Evolutionary conservation across 345 rosid genomes (phyloP), one percentile per base, ranked within the genome.

Genomic region (Camelina neglecta): DNA sequence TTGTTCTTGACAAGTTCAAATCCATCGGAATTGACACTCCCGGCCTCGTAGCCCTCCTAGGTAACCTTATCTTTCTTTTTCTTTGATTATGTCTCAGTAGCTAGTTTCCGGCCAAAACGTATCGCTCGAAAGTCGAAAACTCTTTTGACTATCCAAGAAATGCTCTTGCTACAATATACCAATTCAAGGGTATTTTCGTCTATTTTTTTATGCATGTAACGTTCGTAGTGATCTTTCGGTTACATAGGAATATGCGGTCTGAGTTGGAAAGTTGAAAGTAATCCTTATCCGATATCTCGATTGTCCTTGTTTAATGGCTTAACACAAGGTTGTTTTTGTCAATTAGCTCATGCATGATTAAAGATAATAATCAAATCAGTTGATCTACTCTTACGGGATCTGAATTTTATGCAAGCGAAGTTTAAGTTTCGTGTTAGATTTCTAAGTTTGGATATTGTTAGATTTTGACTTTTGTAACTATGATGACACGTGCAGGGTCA

Each of bases 11-110:
- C 3, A 90, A 89, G 77, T 94, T 94, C 73, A 84, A 78, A 1
- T 72, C 88, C 68, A 91, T 93, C 56, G 98, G 97, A 0, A 84
- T 94, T 20, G 88, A 94, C 74, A 81, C 96, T 24, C 90, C 95
- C 24, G 96, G 97, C 59, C 79, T 93, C 16, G 96, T 93, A 58
- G 89, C 97, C 33, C 83, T 80, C 23, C 70, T 80, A 0, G 83
- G 83, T 80, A 80, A 26, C 5, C 13, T 75, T 39, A 60, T 7
- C 2, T 56, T 33, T n/a, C 21, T 76, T 68, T 4, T 60, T 29
- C 59, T 47, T 36, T 39, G 24, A 5, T 44, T 63, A 21, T 45
- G 8, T 4, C 54, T 63, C 44, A 26, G 44, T 41, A 35, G 38
- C 38, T 35, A 64, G 55, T 54, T 47, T 64, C 47, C 9, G 16